A percentile compares a stretch with the other conserved stretches of the same genome.
Evolutionary conservation across 1,284 basidiomycete genomes (phyloP).

Genomic region (Apiotrichum veenhuisii): DNA sequence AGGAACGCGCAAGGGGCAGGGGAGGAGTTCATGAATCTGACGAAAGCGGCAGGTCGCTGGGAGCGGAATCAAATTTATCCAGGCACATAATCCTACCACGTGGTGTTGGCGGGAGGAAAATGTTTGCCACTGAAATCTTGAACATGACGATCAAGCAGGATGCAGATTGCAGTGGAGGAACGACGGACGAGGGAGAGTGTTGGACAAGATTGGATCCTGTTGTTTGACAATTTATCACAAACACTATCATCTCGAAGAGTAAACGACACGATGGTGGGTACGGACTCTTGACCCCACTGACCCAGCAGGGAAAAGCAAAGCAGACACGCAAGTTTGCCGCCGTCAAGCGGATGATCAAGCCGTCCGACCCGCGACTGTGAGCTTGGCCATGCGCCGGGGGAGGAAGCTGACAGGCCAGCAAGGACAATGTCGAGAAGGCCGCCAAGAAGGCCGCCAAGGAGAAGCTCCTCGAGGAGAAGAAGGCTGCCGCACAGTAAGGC

Average conservation of each 20-base stretch:
- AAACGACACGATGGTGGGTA: neutral
- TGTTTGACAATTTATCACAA: neutral
- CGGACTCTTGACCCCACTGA: neutral
- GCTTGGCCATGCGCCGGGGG: constrained; percentile 45
- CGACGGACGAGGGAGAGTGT: neutral
- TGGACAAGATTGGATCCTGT: neutral
- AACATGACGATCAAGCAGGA: neutral
- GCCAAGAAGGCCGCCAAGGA: constrained; percentile 52
- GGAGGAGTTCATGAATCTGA: too few relatives aligned
- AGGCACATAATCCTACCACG: neutral
- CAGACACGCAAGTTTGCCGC: constrained; percentile 92
- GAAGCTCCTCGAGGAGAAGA: constrained; percentile 48
- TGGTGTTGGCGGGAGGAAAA: neutral
- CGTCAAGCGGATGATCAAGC: constrained; percentile 93
- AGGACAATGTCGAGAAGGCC: constrained; percentile 53
- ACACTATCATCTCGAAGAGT: neutral
- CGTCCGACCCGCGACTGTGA: constrained; percentile 87
- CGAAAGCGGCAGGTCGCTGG: too few relatives aligned
- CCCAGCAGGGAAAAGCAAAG: constrained; percentile 78
- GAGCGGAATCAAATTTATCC: neutral
- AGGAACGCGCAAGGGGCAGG: constrained; percentile 6
- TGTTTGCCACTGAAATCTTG: constrained; percentile 16
- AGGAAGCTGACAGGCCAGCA: constrained; percentile 44
- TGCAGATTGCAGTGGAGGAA: neutral
- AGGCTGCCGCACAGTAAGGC: constrained; percentile 30